Conservation (phyloP, 106 monocot species). For the Apostasia shenzhenica region DNA sequence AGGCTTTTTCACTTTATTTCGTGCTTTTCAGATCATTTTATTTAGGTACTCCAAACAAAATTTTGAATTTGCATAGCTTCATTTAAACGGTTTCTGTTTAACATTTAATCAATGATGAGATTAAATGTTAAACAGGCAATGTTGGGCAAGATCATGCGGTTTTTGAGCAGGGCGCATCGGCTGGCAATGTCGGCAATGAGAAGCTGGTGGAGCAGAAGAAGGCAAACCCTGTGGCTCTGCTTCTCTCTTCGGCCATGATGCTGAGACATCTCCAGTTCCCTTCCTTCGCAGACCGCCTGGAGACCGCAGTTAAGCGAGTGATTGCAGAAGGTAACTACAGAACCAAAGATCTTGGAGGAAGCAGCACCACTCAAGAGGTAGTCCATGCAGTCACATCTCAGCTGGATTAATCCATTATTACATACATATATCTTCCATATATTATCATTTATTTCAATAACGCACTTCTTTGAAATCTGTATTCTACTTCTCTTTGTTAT, state of each 20-base stretch:
- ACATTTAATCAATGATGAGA: no score
- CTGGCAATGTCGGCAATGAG: conserved; percentile 36
- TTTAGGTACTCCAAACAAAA: no score
- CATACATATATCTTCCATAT: no score
- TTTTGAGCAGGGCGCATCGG: conserved; percentile 49
- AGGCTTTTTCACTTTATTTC: no score
- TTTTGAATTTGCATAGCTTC: no score
- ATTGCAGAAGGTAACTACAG: conserved; percentile 13
- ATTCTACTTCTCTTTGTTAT: no score
- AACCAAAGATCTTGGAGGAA: conserved; percentile 17
- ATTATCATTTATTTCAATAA: no score
- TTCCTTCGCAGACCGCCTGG: conserved; percentile 37
- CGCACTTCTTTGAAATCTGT: no score
- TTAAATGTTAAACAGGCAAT: conserved; percentile 25
- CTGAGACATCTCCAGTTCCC: conserved; percentile 43
- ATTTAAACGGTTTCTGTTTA: no score
- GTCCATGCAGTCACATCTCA: conserved; percentile 11
- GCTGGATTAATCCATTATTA: neutral
- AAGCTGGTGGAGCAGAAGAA: conserved; percentile 32
- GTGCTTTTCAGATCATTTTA: no score
- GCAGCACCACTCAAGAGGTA: conserved; percentile 13
- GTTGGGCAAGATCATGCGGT: conserved; percentile 43
- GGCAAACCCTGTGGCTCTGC: conserved; percentile 39
- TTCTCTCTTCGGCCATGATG: conserved; percentile 51
- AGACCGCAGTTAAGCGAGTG: conserved; percentile 11